Base-by-base conservation (phyloP, 2,329 filamentous ascomycete genomes). In the Ambrosiella cleistominuta region DNA sequence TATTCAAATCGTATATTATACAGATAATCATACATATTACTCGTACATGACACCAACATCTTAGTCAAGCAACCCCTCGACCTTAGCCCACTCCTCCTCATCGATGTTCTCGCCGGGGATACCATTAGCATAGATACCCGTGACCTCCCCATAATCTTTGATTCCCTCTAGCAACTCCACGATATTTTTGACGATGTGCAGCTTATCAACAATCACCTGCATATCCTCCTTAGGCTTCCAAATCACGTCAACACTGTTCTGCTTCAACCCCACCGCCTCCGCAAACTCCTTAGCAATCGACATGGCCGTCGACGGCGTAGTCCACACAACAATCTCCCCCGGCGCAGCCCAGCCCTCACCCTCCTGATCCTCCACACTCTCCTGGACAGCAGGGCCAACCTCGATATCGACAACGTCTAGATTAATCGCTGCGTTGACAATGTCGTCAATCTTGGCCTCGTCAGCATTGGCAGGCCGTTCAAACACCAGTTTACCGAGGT, bases 171-270 rank as follows among this genome's bases (percentile, higher is more conserved):
- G 61, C 37, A 90, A 76, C 3, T 77, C 73, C 44, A 72, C 71
- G 37, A 93, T 70, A 17, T 74, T 71, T 57, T 74, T 69, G 1
- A 76, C 74, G 1, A 76, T 74, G 38, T 76, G 74, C 13, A 75
- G 73, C 38, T 76, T 73, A 57, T 81, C 75, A 51, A 88, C 64
- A 7, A 73, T 71, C 12, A 85, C 78, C 67, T 79, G 77, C 0
- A 84, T 87, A 62, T 93, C 87, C 64, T 82, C 79, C 62, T 88
- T 88, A 0, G 86, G 77, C 62, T 82, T 78, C 82, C 86, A 94
- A 52, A 93, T 75, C 55, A 94, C 88, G 56, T 89, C 85, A 37
- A 80, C 79, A 63, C 78, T 82, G 58, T 82, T 72, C 47, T 89
- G 77, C 60, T 81, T 76, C 62, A 89, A 67, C 0, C 74, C 76